Base-by-base conservation (phyloP, 2,329 filamentous ascomycete genomes). In the Colletotrichum phormii region DNA sequence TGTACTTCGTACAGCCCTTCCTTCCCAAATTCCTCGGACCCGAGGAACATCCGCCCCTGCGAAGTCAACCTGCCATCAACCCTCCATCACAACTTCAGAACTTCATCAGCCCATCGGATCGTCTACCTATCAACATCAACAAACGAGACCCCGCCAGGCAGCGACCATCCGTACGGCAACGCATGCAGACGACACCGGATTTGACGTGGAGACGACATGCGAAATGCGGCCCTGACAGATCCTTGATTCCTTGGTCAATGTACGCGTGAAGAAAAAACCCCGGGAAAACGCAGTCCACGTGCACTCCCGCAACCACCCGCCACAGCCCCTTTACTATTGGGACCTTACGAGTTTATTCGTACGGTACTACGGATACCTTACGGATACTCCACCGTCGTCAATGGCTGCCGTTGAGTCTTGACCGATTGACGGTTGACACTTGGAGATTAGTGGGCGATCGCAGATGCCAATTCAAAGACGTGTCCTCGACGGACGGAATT, bases 301-400 rank as follows among this genome's bases (percentile, higher is more conserved):
- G 60, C 18, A 63, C 60, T 33, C 60, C 15, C 42, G 59, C 59
- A 62, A 42, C 35, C 24, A 24, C 24, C 59, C 59, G 37, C 35
- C 58, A 22, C 59, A 31, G 22, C 59, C 37, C 11, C n/a, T 35
- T 42, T 42, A 42, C 37, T 18, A 42, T 18, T 42, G 6, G 37
- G 37, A 18, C 37, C 37, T 42, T 42, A 42, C 37, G 37, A 42
- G 15, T 42, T 18, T 3, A 8, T 42, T 42, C 37, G 18, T 42
- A 42, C 37, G 37, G 37, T 42, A 18, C 18, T 42, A 18, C 37
- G 15, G 37, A 18, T 42, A 42, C 37, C 37, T 35, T 63, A 13
- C n/a, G 29, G 55, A n/a, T 49, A 29, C 24, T 18, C 24, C 24
- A 49, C 46, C 59, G 24, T 46, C 42, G 15, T 42, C 24, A 46